These are phyloP conservation scores for Lagerstroemia speciosa DNA, from an alignment of 345 rosid species.

Conservation along the genomic window DNA sequence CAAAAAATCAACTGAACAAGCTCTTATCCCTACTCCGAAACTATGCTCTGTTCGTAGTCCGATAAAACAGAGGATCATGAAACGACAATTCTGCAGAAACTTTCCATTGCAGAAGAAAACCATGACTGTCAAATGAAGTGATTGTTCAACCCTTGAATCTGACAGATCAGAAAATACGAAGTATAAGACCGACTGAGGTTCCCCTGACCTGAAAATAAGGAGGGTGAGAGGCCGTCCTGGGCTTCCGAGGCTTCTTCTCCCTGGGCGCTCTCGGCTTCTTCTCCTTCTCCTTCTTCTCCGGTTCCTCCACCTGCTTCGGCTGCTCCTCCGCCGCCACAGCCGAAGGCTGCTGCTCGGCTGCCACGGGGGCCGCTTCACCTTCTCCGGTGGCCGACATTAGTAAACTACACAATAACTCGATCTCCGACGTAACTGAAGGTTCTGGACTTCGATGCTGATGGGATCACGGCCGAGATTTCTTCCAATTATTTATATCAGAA, in stretches of 20 bases:
- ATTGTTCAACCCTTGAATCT: not conserved
- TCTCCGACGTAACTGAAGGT: not conserved
- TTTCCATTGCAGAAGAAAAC: not conserved
- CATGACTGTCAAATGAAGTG: not conserved
- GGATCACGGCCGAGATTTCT: no score
- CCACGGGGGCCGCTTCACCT: constrained; percentile 13
- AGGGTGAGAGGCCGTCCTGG: constrained; percentile 56
- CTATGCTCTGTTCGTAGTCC: no score
- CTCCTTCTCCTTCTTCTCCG: constrained; percentile 29
- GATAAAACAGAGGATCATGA: no score
- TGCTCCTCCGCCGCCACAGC: constrained; percentile 12
- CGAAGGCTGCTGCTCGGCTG: constrained; percentile 1
- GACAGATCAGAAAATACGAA: not conserved
- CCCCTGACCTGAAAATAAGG: constrained; percentile 61
- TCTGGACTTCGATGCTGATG: not conserved
- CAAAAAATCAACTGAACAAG: no score
- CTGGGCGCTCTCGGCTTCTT: constrained; percentile 27
- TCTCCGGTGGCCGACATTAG: constrained; percentile 24
- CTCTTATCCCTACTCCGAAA: no score
- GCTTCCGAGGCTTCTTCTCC: constrained; percentile 31
- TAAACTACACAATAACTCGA: not conserved
- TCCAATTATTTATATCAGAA: constrained; percentile 23
- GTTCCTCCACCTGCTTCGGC: constrained; percentile 8
- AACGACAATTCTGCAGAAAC: not conserved
- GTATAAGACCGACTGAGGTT: not conserved